Conservation (phyloP, 148 eudicot species). For the Rhododendron simsii region DNA sequence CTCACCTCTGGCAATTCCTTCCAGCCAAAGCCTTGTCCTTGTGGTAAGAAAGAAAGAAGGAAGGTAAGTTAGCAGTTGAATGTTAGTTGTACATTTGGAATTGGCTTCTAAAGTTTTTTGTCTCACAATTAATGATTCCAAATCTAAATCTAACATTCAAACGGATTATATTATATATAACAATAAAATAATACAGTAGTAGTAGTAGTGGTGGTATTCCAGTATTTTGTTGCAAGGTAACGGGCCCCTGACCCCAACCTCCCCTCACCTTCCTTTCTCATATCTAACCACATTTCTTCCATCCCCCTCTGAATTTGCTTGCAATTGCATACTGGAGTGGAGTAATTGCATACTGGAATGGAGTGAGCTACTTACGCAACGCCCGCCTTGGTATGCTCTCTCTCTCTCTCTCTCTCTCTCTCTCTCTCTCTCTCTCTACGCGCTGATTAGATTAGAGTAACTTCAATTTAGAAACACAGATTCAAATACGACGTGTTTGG, state of each 20-base stretch:
- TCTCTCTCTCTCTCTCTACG: neutral
- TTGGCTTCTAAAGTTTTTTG: neutral
- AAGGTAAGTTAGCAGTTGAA: too few species aligned
- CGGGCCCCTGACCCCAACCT: neutral
- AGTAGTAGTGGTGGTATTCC: too few species aligned
- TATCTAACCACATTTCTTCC: neutral
- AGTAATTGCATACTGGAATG: neutral
- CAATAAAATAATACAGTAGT: too few species aligned
- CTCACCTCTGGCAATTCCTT: too few species aligned
- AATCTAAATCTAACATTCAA: neutral
- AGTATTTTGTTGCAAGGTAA: too few species aligned
- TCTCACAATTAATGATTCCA: neutral
- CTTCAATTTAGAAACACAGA: too few species aligned
- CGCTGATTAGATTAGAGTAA: neutral
- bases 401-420: neutral
- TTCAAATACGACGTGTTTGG: too few species aligned
- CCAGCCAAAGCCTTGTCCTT: too few species aligned
- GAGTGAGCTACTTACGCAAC: neutral
- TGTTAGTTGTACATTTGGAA: neutral
- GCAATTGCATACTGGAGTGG: neutral
- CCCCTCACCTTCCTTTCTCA: neutral
- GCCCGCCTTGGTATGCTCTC: neutral
- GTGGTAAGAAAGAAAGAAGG: too few species aligned
- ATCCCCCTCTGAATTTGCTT: too few species aligned
- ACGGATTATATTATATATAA: neutral